A percentile compares a stretch with the other conserved stretches of the same genome.
These are phyloP conservation scores for Candida insectalens DNA, from an alignment of 805 yeast genomes.

Conservation along the genomic window DNA sequence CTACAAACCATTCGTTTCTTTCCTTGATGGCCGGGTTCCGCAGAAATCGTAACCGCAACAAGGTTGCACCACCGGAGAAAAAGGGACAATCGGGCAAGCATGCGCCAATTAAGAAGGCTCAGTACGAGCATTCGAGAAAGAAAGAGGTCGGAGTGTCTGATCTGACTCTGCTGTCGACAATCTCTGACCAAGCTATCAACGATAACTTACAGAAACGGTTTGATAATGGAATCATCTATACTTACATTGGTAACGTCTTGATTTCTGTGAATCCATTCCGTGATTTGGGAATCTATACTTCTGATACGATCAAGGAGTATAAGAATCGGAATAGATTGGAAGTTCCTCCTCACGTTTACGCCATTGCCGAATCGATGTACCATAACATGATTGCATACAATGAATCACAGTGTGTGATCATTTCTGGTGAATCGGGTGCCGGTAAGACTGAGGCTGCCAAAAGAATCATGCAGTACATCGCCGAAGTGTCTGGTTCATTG, in stretches of 20 bases:
- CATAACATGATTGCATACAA: slow-evolving; percentile 89
- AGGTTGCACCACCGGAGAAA: slow-evolving; percentile 27
- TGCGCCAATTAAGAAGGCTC: slow-evolving; percentile 67
- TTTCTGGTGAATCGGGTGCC: slow-evolving; percentile 96
- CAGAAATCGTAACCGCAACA: slow-evolving; percentile 60
- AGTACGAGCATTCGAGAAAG: slow-evolving; percentile 78
- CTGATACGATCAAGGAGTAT: slow-evolving; percentile 61
- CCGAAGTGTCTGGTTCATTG: slow-evolving; percentile 71
- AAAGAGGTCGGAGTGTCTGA: slow-evolving; percentile 99
- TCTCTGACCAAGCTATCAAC: slow-evolving; percentile 86
- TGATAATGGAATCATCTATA: slow-evolving; percentile 81
- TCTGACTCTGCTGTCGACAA: slow-evolving; percentile 77
- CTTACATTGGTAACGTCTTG: slow-evolving; percentile 88
- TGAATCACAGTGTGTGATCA: slow-evolving; percentile 94
- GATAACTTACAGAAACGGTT: slow-evolving; percentile 86
- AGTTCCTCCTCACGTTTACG: slow-evolving; percentile 96
- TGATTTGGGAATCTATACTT: slow-evolving; percentile 92
- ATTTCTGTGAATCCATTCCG: slow-evolving; percentile 95
- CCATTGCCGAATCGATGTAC: slow-evolving; percentile 95
- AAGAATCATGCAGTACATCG: slow-evolving; percentile 94
- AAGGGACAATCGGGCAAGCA: slow-evolving; percentile 22
- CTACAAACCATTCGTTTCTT: not conserved
- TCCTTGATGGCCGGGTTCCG: slow-evolving; percentile 66
- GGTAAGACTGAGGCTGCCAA: slow-evolving; percentile 98
- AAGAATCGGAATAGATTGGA: slow-evolving; percentile 90